A percentile compares a stretch with the other conserved stretches of the same genome.
These are phyloP conservation scores for Chalaropsis thielavioides DNA, from an alignment of 2,329 filamentous ascomycete species.

Conservation along the genomic window DNA sequence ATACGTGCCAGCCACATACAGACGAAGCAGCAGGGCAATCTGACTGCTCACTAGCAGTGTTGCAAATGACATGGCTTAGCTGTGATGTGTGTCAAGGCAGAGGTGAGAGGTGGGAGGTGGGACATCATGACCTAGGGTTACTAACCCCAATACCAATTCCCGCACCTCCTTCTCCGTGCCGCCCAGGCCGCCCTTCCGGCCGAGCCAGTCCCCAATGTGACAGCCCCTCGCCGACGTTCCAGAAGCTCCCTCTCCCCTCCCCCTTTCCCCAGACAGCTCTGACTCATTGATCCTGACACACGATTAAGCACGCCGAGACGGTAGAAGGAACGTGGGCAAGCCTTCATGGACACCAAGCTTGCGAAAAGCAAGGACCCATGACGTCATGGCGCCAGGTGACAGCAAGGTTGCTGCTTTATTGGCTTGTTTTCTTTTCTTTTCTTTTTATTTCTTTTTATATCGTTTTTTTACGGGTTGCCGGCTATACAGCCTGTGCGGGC, in stretches of 20 bases:
- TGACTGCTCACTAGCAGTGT: background rate
- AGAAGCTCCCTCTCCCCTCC: background rate
- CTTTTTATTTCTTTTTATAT: too few relatives aligned
- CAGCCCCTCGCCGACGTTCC: background rate
- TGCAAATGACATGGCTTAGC: too few relatives aligned
- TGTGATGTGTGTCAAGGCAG: background rate
- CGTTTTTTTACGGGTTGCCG: background rate
- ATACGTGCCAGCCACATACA: background rate
- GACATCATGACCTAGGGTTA: background rate
- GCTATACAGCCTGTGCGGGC: too few relatives aligned
- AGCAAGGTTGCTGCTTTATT: background rate
- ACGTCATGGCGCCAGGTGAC: background rate
- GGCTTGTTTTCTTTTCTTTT: background rate
- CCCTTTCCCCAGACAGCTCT: background rate
- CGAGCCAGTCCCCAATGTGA: background rate
- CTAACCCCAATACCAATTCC: background rate
- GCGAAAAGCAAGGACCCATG: constrained; percentile 2
- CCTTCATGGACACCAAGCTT: background rate
- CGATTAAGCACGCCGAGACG: background rate
- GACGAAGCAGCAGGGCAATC: background rate
- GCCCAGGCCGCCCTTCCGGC: background rate
- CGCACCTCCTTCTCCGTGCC: background rate
- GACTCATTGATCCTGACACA: background rate
- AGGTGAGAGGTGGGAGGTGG: background rate
- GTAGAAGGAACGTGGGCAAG: background rate